Evolutionary conservation across 2,329 filamentous ascomycete species (phyloP).

Genomic region (Cercospora sojina): DNA sequence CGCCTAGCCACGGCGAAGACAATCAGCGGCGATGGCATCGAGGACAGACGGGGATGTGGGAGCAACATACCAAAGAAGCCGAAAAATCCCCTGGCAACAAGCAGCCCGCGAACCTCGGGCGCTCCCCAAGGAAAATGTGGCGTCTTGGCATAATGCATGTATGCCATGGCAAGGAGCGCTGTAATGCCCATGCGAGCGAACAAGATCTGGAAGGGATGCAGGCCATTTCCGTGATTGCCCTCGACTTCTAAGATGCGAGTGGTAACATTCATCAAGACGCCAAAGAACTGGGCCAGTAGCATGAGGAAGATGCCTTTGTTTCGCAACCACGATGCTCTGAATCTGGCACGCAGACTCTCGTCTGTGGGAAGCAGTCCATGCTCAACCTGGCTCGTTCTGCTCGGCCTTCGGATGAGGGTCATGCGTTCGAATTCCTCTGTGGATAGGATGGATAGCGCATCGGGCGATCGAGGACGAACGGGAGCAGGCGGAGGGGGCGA

Average conservation of each 20-base stretch:
- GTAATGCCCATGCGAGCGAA: conserved; percentile 79
- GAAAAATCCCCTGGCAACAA: conserved; percentile 65
- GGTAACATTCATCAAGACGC: conserved; percentile 79
- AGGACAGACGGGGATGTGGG: too few relatives aligned
- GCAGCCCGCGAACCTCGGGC: conserved; percentile 63
- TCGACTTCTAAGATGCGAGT: conserved; percentile 71
- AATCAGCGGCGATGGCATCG: neutral
- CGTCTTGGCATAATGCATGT: conserved; percentile 70
- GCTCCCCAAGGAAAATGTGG: conserved; percentile 70
- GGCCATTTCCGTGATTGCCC: conserved; percentile 64
- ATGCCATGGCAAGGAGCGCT: conserved; percentile 57
- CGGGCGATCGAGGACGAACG: conserved; percentile 44
- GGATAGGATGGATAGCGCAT: conserved; percentile 44
- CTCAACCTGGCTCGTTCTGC: conserved; percentile 5
- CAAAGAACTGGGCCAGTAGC: conserved; percentile 74
- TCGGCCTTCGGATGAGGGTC: conserved; percentile 16
- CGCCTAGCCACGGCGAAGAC: conserved; percentile 38
- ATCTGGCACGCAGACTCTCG: conserved; percentile 24
- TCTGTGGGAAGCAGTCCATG: neutral
- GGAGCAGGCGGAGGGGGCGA: conserved; percentile 31
- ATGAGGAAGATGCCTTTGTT: conserved; percentile 76
- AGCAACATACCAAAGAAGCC: conserved; percentile 64
- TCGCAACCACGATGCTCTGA: conserved; percentile 54
- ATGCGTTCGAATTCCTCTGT: conserved; percentile 38
- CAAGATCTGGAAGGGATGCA: conserved; percentile 82